Percentiles rank a stretch among this genome's conserved stretches.
These are phyloP conservation scores for Suillus placidus DNA, from an alignment of 768 basidiomycete species.

Conservation along the genomic window DNA sequence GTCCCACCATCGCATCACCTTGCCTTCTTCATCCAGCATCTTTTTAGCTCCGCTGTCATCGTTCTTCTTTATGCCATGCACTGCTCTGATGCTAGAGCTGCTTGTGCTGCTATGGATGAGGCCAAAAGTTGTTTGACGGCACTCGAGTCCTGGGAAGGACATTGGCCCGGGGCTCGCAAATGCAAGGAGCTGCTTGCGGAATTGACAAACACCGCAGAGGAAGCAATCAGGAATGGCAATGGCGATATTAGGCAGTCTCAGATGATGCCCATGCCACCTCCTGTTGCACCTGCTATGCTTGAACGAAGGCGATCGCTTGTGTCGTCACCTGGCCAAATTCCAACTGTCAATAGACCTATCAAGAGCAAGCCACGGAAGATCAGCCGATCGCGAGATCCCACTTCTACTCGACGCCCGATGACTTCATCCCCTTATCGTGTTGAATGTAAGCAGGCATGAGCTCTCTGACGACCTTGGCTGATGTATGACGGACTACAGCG, in stretches of 20 bases:
- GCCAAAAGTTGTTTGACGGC: conserved; percentile 71
- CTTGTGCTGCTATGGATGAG: conserved; percentile 80
- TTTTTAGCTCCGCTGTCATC: conserved; percentile 88
- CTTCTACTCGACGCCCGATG: conserved; percentile 53
- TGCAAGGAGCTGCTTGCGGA: conserved; percentile 81
- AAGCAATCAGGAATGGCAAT: conserved; percentile 52
- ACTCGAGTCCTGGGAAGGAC: conserved; percentile 79
- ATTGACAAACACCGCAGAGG: conserved; percentile 66
- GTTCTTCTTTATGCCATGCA: conserved; percentile 88
- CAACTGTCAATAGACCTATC: conserved; percentile 49
- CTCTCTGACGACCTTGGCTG: conserved; percentile 17
- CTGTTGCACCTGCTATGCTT: conserved; percentile 37
- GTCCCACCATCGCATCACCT: conserved; percentile 87
- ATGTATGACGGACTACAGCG: conserved; percentile 37
- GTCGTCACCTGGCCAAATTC: conserved; percentile 39
- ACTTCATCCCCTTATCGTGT: conserved; percentile 68
- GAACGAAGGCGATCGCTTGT: conserved; percentile 62
- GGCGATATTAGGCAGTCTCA: conserved; percentile 23
- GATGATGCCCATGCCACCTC: conserved; percentile 28
- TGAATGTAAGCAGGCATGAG: conserved; percentile 46
- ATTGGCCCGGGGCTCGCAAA: conserved; percentile 87
- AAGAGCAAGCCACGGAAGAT: conserved; percentile 57
- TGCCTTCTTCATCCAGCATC: conserved; percentile 86
- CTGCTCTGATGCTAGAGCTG: conserved; percentile 62
- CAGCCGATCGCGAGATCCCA: conserved; percentile 62